Conservation (phyloP, 768 basidiomycete genomes). For the Udeniomyces megalosporus region DNA sequence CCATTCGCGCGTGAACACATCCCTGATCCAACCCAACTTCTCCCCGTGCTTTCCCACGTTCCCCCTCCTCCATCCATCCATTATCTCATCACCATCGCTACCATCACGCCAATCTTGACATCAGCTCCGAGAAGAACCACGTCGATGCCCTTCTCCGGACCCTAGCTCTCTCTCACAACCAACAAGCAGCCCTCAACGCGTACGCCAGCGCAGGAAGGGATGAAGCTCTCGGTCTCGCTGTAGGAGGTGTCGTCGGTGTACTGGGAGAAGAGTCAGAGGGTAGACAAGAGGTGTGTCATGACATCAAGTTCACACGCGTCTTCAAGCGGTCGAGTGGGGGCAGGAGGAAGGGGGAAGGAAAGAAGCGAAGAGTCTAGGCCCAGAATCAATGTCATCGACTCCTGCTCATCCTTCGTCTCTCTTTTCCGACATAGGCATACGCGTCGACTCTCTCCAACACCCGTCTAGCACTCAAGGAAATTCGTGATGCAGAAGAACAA, state of each 20-base stretch:
- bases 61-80: not conserved
- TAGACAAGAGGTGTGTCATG: constrained; percentile 8
- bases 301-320: not conserved
- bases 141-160: constrained; percentile 11
- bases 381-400: not conserved
- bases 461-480: constrained; percentile 12
- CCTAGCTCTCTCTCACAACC: constrained; percentile 10
- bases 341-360: not conserved
- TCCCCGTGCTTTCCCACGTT: not conserved
- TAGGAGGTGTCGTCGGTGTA: constrained; percentile 14
- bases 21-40: not conserved
- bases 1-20: not conserved
- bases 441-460: constrained; percentile 5
- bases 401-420: not conserved
- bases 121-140: constrained; percentile 13
- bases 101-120: not conserved
- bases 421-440: not conserved
- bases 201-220: constrained; percentile 14
- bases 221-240: not conserved
- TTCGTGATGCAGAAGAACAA: constrained; percentile 14
- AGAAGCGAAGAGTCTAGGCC: not conserved
- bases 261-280: constrained; percentile 10
- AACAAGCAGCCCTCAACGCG: constrained; percentile 9
- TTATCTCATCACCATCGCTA: not conserved
- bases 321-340: not conserved